Evolutionary conservation across 2,329 filamentous ascomycete species (phyloP), one percentile per base, ranked within the genome.

Genomic region (Trichocomaceae sp.): DNA sequence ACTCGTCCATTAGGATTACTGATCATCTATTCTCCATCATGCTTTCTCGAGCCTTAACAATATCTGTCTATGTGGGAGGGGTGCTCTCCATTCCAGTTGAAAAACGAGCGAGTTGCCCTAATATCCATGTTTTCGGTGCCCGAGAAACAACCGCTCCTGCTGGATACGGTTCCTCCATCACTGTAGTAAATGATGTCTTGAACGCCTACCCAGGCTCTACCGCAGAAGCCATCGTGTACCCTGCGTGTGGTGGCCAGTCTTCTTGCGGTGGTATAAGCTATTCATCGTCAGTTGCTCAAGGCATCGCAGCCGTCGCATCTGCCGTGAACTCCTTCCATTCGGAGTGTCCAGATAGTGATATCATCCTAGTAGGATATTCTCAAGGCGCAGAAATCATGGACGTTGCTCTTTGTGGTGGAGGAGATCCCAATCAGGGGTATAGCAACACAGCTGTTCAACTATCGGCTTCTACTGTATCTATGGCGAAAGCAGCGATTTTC

Each of bases 321-420:
- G 81, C 80, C 7, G 82, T 86, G 1, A 86, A 81, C 47, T 67
- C 70, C 26, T 83, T 81, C 64, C 78, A 84, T 63, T 66, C 73
- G 26, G 72, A 74, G 62, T 85, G 82, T 62, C 82, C 83, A 9
- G 69, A 67, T 62, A 79, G 81, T 5, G 70, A 83, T 63, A 72
- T 85, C 33, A 80, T 85, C 5, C 68, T 85, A 31, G 79, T 85
- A 37, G 83, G 83, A 35, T 85, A 85, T 66, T 83, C 80, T 7
- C 82, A 83, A 77, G 82, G 82, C 46, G 81, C 78, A 42, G 79
- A 85, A 69, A 84, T 85, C 60, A 78, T 82, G 66, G 82, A 85
- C 59, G 79, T 83, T 60, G 82, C 81, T 6, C 69, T 84, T 41
- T 84, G 82, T 61, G 82, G 82, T 13, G 82, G 81, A 26, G 74